Evolutionary conservation across 2,329 filamentous ascomycete genomes (phyloP).

Genomic region (Fusarium tuaranense): DNA sequence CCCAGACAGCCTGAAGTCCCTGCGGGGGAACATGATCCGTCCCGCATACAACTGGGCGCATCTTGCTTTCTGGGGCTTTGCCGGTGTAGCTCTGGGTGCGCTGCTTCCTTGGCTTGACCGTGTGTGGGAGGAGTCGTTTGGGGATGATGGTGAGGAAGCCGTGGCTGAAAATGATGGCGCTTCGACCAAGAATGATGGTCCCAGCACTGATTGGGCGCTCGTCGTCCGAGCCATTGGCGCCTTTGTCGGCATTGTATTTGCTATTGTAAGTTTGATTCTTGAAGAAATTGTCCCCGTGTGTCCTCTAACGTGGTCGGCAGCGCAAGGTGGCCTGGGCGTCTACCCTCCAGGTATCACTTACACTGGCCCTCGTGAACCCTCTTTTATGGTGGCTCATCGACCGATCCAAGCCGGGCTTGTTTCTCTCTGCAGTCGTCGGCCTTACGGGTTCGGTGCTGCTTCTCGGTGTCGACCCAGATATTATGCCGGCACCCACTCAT

Average conservation of each 20-base stretch:
- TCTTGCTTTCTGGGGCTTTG: conserved; percentile 82
- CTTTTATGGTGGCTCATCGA: conserved; percentile 97
- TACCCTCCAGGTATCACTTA: conserved; percentile 91
- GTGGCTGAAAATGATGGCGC: conserved; percentile 44
- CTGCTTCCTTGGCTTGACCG: conserved; percentile 87
- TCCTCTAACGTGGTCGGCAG: conserved; percentile 57
- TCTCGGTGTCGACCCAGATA: conserved; percentile 79
- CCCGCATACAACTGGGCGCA: conserved; percentile 71
- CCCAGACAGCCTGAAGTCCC: conserved; percentile 68
- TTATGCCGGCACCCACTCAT: conserved; percentile 76
- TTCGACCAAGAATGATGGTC: conserved; percentile 47
- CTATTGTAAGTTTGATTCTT: conserved; percentile 74
- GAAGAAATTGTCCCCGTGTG: not conserved
- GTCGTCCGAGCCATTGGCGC: conserved; percentile 69
- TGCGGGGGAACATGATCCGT: conserved; percentile 62
- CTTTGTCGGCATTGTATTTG: conserved; percentile 71
- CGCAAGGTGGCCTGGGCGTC: conserved; percentile 93
- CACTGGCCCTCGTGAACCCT: conserved; percentile 90
- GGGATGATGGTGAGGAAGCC: conserved; percentile 49
- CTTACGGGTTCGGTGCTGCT: conserved; percentile 79
- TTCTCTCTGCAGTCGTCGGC: conserved; percentile 81
- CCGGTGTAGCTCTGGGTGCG: conserved; percentile 81
- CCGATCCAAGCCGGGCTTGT: conserved; percentile 85
- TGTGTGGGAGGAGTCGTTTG: conserved; percentile 72
- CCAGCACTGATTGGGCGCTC: conserved; percentile 78